Evolutionary conservation across 2,329 filamentous ascomycete species (phyloP).

Genomic region (Talaromyces sp.): DNA sequence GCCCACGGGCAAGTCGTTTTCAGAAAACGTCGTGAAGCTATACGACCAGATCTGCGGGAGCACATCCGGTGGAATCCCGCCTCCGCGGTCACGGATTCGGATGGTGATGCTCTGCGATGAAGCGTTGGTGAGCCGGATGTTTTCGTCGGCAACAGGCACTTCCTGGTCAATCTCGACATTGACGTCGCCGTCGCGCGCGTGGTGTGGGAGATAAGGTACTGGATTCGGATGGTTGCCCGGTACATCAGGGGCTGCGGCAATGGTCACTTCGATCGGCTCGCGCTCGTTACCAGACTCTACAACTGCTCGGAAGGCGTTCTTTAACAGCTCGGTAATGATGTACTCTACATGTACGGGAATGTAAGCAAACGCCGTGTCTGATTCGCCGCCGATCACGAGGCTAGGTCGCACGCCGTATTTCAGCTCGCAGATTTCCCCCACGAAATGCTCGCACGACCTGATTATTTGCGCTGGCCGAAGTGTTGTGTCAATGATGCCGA

Average conservation of each 20-base stretch:
- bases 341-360: slow-evolving; percentile 96
- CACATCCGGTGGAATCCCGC: slow-evolving; percentile 80
- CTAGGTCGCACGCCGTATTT: slow-evolving; percentile 85
- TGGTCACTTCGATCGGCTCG: slow-evolving; percentile 85
- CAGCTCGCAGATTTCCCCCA: slow-evolving; percentile 92
- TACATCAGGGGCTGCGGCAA: slow-evolving; percentile 63
- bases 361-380: slow-evolving; percentile 83
- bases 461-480: slow-evolving; percentile 76
- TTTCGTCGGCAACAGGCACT: slow-evolving; percentile 24
- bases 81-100: slow-evolving; percentile 89
- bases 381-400: slow-evolving; percentile 76
- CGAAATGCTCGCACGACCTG: slow-evolving; percentile 78
- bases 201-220: slow-evolving; percentile 37
- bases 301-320: slow-evolving; percentile 92
- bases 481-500: slow-evolving; percentile 91
- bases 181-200: slow-evolving; percentile 25
- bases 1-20: slow-evolving; percentile 48
- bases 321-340: slow-evolving; percentile 91
- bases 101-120: slow-evolving; percentile 82
- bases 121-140: slow-evolving; percentile 26
- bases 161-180: slow-evolving; percentile 15
- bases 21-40: slow-evolving; percentile 90
- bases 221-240: slow-evolving; percentile 20
- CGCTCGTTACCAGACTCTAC: slow-evolving; percentile 74
- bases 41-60: slow-evolving; percentile 91